Base-by-base conservation (phyloP, 2,329 filamentous ascomycete species). In the Ophiostoma sp. region DNA sequence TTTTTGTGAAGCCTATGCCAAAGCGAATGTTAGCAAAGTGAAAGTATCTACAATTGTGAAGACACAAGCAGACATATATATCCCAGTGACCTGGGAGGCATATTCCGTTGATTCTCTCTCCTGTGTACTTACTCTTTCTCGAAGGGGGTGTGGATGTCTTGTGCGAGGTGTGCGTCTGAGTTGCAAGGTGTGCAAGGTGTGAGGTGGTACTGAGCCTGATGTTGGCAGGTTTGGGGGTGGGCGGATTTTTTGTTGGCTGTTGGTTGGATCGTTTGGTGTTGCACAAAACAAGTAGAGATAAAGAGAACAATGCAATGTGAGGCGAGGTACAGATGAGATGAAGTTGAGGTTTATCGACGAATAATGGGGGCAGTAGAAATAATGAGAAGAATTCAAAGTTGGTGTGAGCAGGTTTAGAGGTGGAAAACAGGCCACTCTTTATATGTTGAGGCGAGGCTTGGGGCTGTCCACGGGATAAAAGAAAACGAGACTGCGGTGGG, bases 201-300 rank as follows among this genome's bases (percentile, higher is more conserved):
- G 68, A 57, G 50, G 68, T 70, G n/a, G 68, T 57, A 70, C 50
- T 57, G 68, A 28, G 50, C 50, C 68, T 59, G 68, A 70, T 57
- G 68, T 70, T 57, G 48, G 68, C 48, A 45, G 50, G n/a, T 57
- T 28, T 17, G 15, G n/a, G 3, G 50, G 17, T 28, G n/a, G 2
- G 11, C 5, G 31, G 15, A n/a, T 17, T 39, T 12, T 17, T 19
- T 39, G 59, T 17, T 63, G 19, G 31, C 33, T 70, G 48, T 57
- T 45, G 50, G 50, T 28, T n/a, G 8, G 33, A 28, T 66, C 36
- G 64, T 42, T 36, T 39, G 17, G 25, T 31, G 68, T 70, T 57
- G 50, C 68, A 59, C 68, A 57, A 36, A 36, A 11, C 28, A 69
- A 55, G 25, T 19, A 52, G 50, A 48, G 22, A 55, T 22, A 5